phyloP scores from a whole-genome alignment of 345 rosid genomes.

The Rhizophora apiculata region DNA sequence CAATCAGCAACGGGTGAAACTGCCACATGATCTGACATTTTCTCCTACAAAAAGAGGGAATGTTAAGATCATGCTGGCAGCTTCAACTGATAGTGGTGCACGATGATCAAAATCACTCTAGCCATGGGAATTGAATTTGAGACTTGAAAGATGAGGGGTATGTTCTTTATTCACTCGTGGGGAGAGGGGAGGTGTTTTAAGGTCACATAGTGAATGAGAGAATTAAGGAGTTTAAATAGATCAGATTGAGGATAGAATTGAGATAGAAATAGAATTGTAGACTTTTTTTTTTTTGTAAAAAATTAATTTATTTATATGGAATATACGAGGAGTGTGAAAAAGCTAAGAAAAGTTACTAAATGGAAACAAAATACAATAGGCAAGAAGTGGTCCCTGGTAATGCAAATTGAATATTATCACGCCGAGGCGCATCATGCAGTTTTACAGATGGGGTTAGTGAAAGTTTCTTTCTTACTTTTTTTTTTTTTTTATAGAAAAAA shows the following conservation, averaged over 20 bases:
- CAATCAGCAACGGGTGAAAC: constrained; percentile 76
- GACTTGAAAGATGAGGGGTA: no score
- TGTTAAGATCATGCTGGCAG: constrained; percentile 96
- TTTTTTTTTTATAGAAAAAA: no score
- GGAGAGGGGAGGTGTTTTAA: neutral
- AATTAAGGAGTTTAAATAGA: constrained; percentile 24
- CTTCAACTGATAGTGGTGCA: constrained; percentile 77
- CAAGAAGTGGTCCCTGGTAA: constrained; percentile 29
- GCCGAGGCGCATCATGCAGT: constrained; percentile 29
- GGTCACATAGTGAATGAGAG: constrained; percentile 3
- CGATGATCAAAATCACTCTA: constrained; percentile 1
- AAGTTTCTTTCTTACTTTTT: no score
- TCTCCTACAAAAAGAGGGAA: constrained; percentile 12
- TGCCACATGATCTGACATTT: constrained; percentile 76
- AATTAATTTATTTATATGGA: neutral
- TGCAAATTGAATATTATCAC: constrained; percentile 37
- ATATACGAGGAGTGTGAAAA: neutral
- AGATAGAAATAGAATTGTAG: neutral
- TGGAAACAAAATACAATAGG: neutral
- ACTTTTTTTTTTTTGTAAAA: no score
- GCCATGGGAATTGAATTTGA: neutral
- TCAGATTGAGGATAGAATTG: neutral
- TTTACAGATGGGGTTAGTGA: constrained; percentile 18
- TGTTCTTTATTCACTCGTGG: neutral
- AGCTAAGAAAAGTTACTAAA: neutral